Evolutionary conservation across 331 rosid species (phyloP), one percentile per base, ranked within the genome.

Genomic region (Quercus tomentella): DNA sequence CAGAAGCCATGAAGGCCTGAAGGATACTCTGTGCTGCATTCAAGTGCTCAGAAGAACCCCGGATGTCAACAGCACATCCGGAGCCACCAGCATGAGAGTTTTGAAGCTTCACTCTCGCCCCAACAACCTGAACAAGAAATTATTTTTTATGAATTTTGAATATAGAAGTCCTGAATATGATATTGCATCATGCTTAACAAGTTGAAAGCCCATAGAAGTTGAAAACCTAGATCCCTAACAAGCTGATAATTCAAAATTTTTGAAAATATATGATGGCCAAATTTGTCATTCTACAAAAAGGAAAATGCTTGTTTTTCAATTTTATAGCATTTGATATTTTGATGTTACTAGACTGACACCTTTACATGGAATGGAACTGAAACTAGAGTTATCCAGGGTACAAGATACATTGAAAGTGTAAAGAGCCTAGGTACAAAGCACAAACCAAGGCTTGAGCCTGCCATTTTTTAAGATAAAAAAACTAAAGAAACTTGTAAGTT

Each of bases 1-100:
- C 62, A 57, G 82, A 76, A 33, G 57, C 76, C 79, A 56, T 23
- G 67, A 72, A 67, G 17, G 84, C 45, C 23, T 65, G 81, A 66
- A 76, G 79, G 43, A n/a, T 80, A 72, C 35, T 76, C 30, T 45
- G 84, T 9, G 87, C 76, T n/a, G 72, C 55, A 70, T 69, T 74
- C 37, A 45, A 18, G 23, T 77, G 80, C 17, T 77, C 77, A 11
- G 87, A 67, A 33, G 88, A 69, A 81, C 80, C 63, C 10, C 41
- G 49, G 69, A 72, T 84, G 55, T 80, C 79, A 25, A 52, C 54
- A 33, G 21, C 31, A 43, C 28, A 23, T 25, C 80, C 82, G 26
- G 55, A 60, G 55, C 76, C 62, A 72, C 76, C 72, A 31, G 57
- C 22, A 0, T 74, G 71, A 30, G 65, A 69, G 37, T 84, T 80